Percentiles rank a stretch among this genome's conserved stretches.
phyloP scores from a whole-genome alignment of 2,329 filamentous ascomycete genomes.

The Fusarium clavum region DNA sequence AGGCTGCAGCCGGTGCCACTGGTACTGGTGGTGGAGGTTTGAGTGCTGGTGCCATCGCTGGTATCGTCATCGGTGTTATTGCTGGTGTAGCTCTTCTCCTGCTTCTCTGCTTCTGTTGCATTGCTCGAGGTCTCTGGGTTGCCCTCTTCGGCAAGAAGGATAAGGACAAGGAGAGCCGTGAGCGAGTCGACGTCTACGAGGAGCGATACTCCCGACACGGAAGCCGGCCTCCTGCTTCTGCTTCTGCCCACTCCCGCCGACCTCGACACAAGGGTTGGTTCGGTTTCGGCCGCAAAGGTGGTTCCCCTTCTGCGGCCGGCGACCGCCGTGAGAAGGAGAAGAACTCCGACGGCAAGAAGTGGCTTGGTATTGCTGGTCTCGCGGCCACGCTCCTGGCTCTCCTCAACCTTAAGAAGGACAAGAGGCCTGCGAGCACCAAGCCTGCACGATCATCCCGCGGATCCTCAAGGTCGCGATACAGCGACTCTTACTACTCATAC shows the following conservation, averaged over 20 bases:
- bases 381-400: conserved; percentile 65
- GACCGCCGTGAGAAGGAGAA: conserved; percentile 61
- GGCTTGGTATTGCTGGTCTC: conserved; percentile 64
- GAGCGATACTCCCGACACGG: conserved; percentile 68
- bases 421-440: conserved; percentile 57
- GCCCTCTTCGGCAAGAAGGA: conserved; percentile 71
- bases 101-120: conserved; percentile 80
- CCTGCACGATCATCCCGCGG: conserved; percentile 53
- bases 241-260: conserved; percentile 59
- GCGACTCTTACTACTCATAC: conserved; percentile 67
- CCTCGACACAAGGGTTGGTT: conserved; percentile 69
- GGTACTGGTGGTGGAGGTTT: conserved; percentile 60
- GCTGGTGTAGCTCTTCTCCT: conserved; percentile 74
- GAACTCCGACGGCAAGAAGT: conserved; percentile 61
- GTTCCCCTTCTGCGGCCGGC: conserved; percentile 53
- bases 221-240: conserved; percentile 50
- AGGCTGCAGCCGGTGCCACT: conserved; percentile 30
- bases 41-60: conserved; percentile 80
- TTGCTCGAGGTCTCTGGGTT: conserved; percentile 71
- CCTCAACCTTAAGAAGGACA: conserved; percentile 66
- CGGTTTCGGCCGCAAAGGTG: conserved; percentile 56
- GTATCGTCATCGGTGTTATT: conserved; percentile 81
- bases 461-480: conserved; percentile 62
- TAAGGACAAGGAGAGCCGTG: conserved; percentile 56
- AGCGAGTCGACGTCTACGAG: conserved; percentile 70